Evolutionary conservation across 2,329 filamentous ascomycete species (phyloP), one percentile per base, ranked within the genome.

Genomic region (Trichoderma arundinaceum): DNA sequence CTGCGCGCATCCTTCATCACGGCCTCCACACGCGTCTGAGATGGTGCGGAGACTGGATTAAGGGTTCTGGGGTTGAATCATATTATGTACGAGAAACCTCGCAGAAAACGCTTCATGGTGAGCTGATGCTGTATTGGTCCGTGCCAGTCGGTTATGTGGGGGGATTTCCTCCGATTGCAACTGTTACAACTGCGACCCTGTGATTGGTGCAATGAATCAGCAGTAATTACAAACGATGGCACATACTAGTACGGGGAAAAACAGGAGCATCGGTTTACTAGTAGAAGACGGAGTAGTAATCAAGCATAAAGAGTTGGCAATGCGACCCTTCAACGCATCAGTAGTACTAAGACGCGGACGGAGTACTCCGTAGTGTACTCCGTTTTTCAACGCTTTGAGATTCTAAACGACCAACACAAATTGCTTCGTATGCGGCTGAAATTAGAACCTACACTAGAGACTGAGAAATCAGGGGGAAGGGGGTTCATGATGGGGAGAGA

Each of bases 51-150:
- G 61, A 43, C 43, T 46, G 38, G 61, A 52, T 53, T 43, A 62
- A 61, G 48, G 59, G 59, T 53, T 62, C 59, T 62, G 59, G 59
- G 59, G 59, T 61, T 43, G 58, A 51, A 61, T 61, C 17, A 35
- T 28, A 51, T 61, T 61, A 61, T 61, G 58, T 61, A 51, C 58
- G 15, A 61, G 58, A 61, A 61, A 61, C 44, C 35, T 19, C 43
- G 4, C n/a, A 17, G 28, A 22, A 44, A 46, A 35, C 32, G 39
- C 10, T 44, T 32, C 39, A 15, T 51, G 58, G 35, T 61, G 58
- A 61, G 35, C 44, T 52, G 46, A 51, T n/a, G 57, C 15, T 17
- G 54, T 46, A 58, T 44, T 58, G 39, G 41, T 35, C 28, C 19
- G 53, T 44, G 32, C 9, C 28, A 2, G 9, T 17, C 19, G 49